These are phyloP conservation scores for Podila horticola DNA, from an alignment of 192 early-diverging fungal genomes.

Conservation along the genomic window DNA sequence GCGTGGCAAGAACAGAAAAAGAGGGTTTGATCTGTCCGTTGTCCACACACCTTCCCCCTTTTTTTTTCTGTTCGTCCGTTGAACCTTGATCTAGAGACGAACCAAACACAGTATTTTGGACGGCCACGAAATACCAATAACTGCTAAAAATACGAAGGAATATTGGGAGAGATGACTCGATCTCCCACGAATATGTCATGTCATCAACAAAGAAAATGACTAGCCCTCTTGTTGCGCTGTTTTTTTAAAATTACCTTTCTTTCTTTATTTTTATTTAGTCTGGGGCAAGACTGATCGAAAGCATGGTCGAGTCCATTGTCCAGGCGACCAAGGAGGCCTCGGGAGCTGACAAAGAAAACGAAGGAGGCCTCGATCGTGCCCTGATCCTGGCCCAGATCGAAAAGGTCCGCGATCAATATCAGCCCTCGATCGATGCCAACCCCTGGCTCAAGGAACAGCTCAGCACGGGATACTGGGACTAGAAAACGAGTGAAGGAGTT, in stretches of 20 bases:
- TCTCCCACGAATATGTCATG: no score
- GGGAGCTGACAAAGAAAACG: neutral
- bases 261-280: neutral
- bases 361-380: conserved; percentile 11
- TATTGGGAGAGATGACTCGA: no score
- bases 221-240: neutral
- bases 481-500: no score
- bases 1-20: no score
- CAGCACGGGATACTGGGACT: conserved; percentile 22
- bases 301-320: neutral
- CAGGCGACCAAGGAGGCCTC: neutral
- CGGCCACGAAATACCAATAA: no score
- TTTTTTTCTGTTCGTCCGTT: neutral
- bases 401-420: conserved; percentile 30
- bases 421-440: conserved; percentile 25
- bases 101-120: neutral
- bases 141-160: no score
- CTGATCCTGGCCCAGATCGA: conserved; percentile 22
- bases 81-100: neutral
- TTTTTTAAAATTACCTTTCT: neutral
- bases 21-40: no score
- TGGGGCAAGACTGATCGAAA: neutral
- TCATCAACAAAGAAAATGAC: neutral
- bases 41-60: neutral
- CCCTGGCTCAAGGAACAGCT: conserved; percentile 43